Base-by-base conservation (phyloP, 192 early-diverging fungal species). In the Umbelopsis sp. region DNA sequence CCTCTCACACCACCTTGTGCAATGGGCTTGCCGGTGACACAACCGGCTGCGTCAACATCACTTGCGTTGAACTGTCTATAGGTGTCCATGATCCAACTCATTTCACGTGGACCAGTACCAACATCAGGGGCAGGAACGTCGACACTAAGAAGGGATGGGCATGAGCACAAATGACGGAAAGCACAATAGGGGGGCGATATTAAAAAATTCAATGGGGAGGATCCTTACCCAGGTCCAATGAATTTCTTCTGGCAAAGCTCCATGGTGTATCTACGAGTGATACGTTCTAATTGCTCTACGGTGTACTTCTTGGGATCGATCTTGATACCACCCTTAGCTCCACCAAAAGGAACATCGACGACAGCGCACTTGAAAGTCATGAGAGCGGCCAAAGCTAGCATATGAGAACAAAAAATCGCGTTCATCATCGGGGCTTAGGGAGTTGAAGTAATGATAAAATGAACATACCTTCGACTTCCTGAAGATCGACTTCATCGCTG, bases 311-410 rank as follows among this genome's bases (percentile, higher is more conserved):
- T 89, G 37, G 92, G 92, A 75, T 94, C 83, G 66, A 94, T 87
- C 80, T 87, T 89, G 70, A 94, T 89, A 65, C 92, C 92, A 74
- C 92, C 92, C 80, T 94, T 94, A 71, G 91, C 92, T 35, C 88
- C 87, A 49, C 85, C 84, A 68, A 86, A 94, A 61, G 92, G 92
- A 69, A 94, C 92, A 72, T 94, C 91, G 22, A 94, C 91, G 15
- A 92, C 90, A 44, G 92, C 92, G 72, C 91, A 92, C 82, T 94
- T 94, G 82, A 85, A 94, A 44, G 92, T 92, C 92, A 94, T 94
- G 55, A 94, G 79, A 11, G 91, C 87, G 18, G 92, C 91, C 53
- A 94, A 83, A 10, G 92, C 92, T 79, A 68, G 21, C 15, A 48
- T 18, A 4, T 33, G 18, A 64, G 52, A 46, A 20, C 47, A 53